Percentiles rank a stretch among this genome's conserved stretches.
Evolutionary conservation across 1,284 basidiomycete species (phyloP).

Genomic region (Chalciporus sp.): DNA sequence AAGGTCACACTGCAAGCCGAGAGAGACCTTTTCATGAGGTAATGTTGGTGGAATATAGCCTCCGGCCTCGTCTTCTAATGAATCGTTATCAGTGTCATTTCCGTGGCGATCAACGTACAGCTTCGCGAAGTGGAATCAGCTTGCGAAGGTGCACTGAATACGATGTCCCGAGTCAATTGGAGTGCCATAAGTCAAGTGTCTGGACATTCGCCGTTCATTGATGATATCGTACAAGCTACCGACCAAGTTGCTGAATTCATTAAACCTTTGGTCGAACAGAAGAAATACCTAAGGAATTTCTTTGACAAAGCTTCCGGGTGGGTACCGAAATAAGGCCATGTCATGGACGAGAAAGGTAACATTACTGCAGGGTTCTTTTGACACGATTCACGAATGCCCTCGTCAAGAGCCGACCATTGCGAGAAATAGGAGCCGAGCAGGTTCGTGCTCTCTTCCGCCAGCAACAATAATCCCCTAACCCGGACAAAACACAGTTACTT

Average conservation of each 20-base stretch:
- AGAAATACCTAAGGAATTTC: constrained; percentile 90
- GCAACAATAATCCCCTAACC: constrained; percentile 13
- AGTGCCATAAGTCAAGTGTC: constrained; percentile 77
- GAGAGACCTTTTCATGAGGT: constrained; percentile 88
- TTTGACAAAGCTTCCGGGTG: constrained; percentile 91
- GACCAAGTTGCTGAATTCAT: constrained; percentile 68
- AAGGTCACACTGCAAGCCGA: constrained; percentile 85
- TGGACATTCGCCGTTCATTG: constrained; percentile 80
- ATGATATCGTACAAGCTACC: constrained; percentile 68
- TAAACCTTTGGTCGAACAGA: constrained; percentile 82
- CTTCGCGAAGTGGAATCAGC: constrained; percentile 82
- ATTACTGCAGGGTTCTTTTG: constrained; percentile 64
- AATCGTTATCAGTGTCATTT: constrained; percentile 65
- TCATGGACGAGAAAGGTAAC: neutral
- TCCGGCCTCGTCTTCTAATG: constrained; percentile 7
- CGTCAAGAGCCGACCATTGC: constrained; percentile 85
- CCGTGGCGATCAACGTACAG: constrained; percentile 76
- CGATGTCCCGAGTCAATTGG: constrained; percentile 82
- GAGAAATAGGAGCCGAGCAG: constrained; percentile 92
- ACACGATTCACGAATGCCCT: constrained; percentile 86
- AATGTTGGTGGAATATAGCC: constrained; percentile 15
- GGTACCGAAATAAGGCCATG: constrained; percentile 10
- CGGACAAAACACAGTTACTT: constrained; percentile 60
- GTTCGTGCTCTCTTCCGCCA: constrained; percentile 41
- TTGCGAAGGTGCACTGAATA: constrained; percentile 74